Percentiles rank a stretch among this genome's conserved stretches.
These are phyloP conservation scores for Fusarium nelsonii DNA, from an alignment of 2,329 filamentous ascomycete species.

Conservation along the genomic window DNA sequence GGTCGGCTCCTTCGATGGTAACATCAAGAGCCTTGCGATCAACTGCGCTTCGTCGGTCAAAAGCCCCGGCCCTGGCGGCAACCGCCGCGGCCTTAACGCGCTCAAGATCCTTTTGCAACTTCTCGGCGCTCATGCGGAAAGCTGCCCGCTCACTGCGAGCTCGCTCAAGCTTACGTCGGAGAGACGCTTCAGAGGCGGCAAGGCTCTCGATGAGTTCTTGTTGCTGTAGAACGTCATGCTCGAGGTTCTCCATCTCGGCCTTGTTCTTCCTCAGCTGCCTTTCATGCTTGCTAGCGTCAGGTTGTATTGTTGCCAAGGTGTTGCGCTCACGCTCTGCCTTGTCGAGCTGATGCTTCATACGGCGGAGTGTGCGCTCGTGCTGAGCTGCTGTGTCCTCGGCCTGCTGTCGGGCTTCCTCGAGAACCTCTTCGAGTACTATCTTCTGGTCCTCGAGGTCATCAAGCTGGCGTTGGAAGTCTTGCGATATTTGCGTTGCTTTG, in stretches of 20 bases:
- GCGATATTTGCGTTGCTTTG: conserved; percentile 55
- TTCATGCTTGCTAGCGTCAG: conserved; percentile 65
- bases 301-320: conserved; percentile 50
- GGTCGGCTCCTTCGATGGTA: conserved; percentile 57
- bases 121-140: conserved; percentile 67
- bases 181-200: conserved; percentile 67
- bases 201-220: conserved; percentile 73
- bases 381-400: conserved; percentile 61
- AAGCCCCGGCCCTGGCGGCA: conserved; percentile 42
- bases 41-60: conserved; percentile 20
- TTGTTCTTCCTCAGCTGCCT: conserved; percentile 73
- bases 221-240: conserved; percentile 77
- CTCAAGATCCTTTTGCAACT: conserved; percentile 65
- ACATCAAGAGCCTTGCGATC: conserved; percentile 47
- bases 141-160: conserved; percentile 74
- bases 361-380: conserved; percentile 59
- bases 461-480: conserved; percentile 67
- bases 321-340: conserved; percentile 63
- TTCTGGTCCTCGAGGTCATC: conserved; percentile 71
- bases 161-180: conserved; percentile 76
- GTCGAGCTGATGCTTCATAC: conserved; percentile 63
- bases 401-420: conserved; percentile 66
- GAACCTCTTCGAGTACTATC: conserved; percentile 67
- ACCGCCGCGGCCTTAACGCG: conserved; percentile 58
- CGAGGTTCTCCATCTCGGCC: conserved; percentile 75